These are phyloP conservation scores for Trifolium fragiferum DNA, from an alignment of 306 rosid species.

Conservation along the genomic window DNA sequence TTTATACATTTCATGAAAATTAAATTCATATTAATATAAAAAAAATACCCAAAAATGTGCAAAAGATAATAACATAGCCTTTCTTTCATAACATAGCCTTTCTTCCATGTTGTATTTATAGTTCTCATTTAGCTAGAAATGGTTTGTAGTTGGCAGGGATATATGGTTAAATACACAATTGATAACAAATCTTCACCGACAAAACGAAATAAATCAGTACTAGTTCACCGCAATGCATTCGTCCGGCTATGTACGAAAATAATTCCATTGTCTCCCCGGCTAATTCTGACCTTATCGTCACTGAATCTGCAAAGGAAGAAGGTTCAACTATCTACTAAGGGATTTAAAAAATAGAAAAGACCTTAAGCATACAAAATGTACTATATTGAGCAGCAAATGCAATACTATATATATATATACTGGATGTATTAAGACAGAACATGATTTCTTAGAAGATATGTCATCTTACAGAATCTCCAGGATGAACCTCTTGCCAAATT, in stretches of 20 bases:
- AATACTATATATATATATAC: slow-evolving; percentile 26
- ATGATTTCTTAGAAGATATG: slow-evolving; percentile 22
- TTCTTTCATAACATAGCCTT: background rate
- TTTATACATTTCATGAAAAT: too few species aligned
- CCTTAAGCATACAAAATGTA: slow-evolving; percentile 24
- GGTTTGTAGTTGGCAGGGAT: background rate
- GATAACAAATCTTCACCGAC: background rate
- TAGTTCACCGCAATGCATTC: slow-evolving; percentile 38
- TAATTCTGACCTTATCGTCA: slow-evolving; percentile 78
- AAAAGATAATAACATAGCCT: background rate
- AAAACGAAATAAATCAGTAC: background rate
- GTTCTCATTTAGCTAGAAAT: background rate
- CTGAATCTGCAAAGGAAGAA: slow-evolving; percentile 60
- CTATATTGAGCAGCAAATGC: background rate
- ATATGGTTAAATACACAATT: background rate
- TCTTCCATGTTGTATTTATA: background rate
- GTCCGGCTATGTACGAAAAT: slow-evolving; percentile 66
- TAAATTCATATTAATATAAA: too few species aligned
- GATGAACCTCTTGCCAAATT: slow-evolving; percentile 68
- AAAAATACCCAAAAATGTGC: too few species aligned
- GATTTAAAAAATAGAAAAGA: background rate
- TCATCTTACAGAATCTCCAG: slow-evolving; percentile 76
- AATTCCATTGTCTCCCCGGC: slow-evolving; percentile 61
- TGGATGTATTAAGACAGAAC: slow-evolving; percentile 20
- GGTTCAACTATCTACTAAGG: background rate